These are phyloP conservation scores for Allantophomopsis cytisporea DNA, from an alignment of 2,329 filamentous ascomycete genomes.

Conservation along the genomic window DNA sequence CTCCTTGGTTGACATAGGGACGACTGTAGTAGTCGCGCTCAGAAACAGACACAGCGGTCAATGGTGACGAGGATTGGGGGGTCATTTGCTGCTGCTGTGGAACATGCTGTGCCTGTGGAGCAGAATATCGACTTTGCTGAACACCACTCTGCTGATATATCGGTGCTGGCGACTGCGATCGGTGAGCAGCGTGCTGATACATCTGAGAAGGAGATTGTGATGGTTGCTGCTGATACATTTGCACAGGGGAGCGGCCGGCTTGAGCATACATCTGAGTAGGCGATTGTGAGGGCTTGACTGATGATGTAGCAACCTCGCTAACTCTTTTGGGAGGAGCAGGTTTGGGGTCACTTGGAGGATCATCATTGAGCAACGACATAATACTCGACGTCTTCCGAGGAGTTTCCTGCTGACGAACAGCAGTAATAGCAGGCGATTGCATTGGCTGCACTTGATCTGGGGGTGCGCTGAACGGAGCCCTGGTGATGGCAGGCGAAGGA, in stretches of 20 bases:
- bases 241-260: slow-evolving; percentile 5
- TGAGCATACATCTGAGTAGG: slow-evolving; percentile 3
- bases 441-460: slow-evolving; percentile 10
- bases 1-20: slow-evolving; percentile 18
- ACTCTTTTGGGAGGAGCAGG: slow-evolving; percentile 25
- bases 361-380: slow-evolving; percentile 50
- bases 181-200: too few relatives aligned
- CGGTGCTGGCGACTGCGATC: slow-evolving; percentile 11
- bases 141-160: slow-evolving; percentile 16
- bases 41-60: slow-evolving; percentile 24
- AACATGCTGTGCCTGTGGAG: slow-evolving; percentile 15
- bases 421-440: slow-evolving; percentile 18
- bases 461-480: slow-evolving; percentile 13
- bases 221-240: slow-evolving; percentile 8
- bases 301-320: slow-evolving; percentile 8
- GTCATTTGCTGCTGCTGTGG: slow-evolving; percentile 24
- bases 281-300: slow-evolving; percentile 9
- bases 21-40: slow-evolving; percentile 14
- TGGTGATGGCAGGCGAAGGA: slow-evolving; percentile 11
- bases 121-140: slow-evolving; percentile 5
- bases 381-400: slow-evolving; percentile 50
- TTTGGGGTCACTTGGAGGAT: slow-evolving; percentile 27
- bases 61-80: slow-evolving; percentile 29
- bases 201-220: slow-evolving; percentile 10
- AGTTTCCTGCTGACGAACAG: slow-evolving; percentile 24